phyloP scores from a whole-genome alignment of 345 rosid genomes.

The Moringa oleifera region DNA sequence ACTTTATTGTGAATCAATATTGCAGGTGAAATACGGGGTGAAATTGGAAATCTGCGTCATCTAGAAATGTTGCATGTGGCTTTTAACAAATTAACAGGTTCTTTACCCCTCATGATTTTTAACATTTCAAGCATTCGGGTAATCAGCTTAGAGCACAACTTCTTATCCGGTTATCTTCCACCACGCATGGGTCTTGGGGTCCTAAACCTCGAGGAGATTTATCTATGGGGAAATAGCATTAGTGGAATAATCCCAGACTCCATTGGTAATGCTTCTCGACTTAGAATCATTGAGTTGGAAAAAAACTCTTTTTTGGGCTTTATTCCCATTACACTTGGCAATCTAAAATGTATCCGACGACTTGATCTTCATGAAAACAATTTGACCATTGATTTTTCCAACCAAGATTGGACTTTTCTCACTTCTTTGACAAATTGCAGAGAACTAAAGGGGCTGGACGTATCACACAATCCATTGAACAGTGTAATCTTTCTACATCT shows the following conservation, averaged over 20 bases:
- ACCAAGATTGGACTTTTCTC: not conserved
- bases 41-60: constrained; percentile 8
- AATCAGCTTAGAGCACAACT: too few species aligned
- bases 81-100: constrained; percentile 11
- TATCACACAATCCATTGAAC: constrained; percentile 2
- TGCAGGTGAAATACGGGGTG: constrained; percentile 15
- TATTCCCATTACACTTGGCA: constrained; percentile 6
- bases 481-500: not conserved
- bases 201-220: not conserved
- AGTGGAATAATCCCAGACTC: not conserved
- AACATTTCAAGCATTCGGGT: constrained; percentile 4
- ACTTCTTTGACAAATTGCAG: constrained; percentile 16
- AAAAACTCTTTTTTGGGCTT: constrained; percentile 3
- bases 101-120: constrained; percentile 16
- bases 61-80: not conserved
- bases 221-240: not conserved
- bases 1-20: not conserved
- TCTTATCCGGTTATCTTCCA: not conserved
- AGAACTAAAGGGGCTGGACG: not conserved
- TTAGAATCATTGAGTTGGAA: not conserved
- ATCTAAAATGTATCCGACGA: constrained; percentile 1
- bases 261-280: not conserved
- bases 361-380: not conserved
- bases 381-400: not conserved
- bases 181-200: not conserved